Evolutionary conservation across 2,329 filamentous ascomycete genomes (phyloP), one percentile per base, ranked within the genome.

Genomic region (Fusarium robinianum): DNA sequence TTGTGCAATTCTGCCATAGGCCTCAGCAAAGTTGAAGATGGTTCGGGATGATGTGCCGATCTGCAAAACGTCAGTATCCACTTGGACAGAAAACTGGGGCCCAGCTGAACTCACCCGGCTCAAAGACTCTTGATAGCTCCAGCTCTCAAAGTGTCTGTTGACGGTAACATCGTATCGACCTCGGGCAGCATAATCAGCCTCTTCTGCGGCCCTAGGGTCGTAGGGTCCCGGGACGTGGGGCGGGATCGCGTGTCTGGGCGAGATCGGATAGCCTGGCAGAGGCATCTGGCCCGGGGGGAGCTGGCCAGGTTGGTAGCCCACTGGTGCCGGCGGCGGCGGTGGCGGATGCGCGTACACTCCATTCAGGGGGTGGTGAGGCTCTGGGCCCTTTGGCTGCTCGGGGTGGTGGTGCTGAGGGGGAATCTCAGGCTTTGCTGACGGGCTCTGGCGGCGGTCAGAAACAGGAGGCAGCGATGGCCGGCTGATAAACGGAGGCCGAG

Each of bases 1-100:
- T 8, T 75, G 73, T 3, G 78, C 78, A 16, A 80, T 72, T 34
- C 74, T 72, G 5, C 69, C 68, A 39, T 80, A 82, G 2, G 75
- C 76, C 51, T 82, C 79, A 22, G 78, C 76, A 57, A 82, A 83
- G 49, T 77, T 77, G 57, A 70, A 77, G 7, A 81, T 70, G 2
- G 77, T 81, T 23, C 78, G 73, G 11, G 77, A 74, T 4, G 72
- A 71, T 41, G 70, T 72, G 29, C 71, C 72, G 54, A 81, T 77
- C 79, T 81, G 60, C 11, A 12, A 0, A 18, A 34, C 27, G 43
- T 61, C 35, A 66, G 59, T 39, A 39, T 19, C 17, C 10, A 17
- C 11, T 8, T 19, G 5, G 5, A 10, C n/a, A n/a, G n/a, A n/a
- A n/a, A n/a, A n/a, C n/a, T n/a, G n/a, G n/a, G n/a, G n/a, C n/a